Percentiles rank a stretch among this genome's conserved stretches.
phyloP scores from a whole-genome alignment of 257 asterid genomes.

The Solanum piurae region DNA sequence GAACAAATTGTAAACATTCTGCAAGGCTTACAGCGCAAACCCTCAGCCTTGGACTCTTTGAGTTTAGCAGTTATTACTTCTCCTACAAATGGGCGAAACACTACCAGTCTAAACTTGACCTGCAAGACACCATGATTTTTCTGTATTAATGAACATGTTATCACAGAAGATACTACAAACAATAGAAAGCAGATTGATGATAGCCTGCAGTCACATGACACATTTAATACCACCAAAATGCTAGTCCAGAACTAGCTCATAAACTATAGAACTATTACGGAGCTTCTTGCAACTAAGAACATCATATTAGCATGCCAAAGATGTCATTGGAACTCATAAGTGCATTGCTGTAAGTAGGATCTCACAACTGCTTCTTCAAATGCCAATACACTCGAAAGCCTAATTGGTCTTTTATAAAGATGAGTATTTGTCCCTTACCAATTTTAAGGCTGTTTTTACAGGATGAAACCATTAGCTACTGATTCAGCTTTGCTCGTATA shows the following conservation, averaged over 20 bases:
- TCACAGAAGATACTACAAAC: not conserved
- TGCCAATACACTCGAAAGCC: not conserved
- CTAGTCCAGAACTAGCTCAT: not conserved
- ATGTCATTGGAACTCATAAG: not conserved
- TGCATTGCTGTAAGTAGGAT: not conserved
- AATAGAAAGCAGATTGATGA: not conserved
- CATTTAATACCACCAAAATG: not conserved
- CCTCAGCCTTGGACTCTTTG: slow-evolving; percentile 50
- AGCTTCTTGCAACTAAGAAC: not conserved
- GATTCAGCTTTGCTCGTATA: not conserved
- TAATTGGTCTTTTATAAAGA: not conserved
- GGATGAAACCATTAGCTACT: not conserved
- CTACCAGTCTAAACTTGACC: slow-evolving; percentile 71
- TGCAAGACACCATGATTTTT: slow-evolving; percentile 17
- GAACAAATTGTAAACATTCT: not conserved
- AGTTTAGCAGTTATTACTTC: slow-evolving; percentile 69
- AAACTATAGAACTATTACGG: not conserved
- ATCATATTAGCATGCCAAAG: not conserved
- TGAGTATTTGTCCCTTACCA: not conserved
- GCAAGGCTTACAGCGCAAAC: slow-evolving; percentile 51
- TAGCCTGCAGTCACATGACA: not conserved
- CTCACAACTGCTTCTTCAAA: not conserved
- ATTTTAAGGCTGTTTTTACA: not conserved
- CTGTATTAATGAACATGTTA: not conserved
- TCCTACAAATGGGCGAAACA: slow-evolving; percentile 86